A percentile compares a stretch with the other conserved stretches of the same genome.
Evolutionary conservation across 164 flowering plant genomes (phyloP).

Genomic region (Umbilicus rupestris): DNA sequence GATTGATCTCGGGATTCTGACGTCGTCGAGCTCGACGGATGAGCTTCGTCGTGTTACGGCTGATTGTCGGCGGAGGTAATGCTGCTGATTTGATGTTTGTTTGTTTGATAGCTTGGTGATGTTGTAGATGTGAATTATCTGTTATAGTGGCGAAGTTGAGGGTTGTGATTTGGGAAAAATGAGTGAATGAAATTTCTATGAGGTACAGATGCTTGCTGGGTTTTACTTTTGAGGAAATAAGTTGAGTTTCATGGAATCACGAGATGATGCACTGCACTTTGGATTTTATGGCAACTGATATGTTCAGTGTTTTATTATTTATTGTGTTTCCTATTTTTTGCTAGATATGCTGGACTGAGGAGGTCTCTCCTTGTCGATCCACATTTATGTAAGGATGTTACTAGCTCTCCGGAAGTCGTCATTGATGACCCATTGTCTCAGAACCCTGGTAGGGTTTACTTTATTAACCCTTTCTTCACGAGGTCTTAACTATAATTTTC

Average conservation of each 20-base stretch:
- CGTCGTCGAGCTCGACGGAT: conserved; percentile 45
- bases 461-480: not conserved
- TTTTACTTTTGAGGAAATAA: not conserved
- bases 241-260: too few species aligned
- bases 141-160: too few species aligned
- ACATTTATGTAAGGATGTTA: conserved; percentile 49
- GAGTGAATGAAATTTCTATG: too few species aligned
- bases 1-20: conserved; percentile 73
- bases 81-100: not conserved
- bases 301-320: not conserved
- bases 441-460: conserved; percentile 54
- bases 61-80: conserved; percentile 71
- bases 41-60: conserved; percentile 87
- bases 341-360: conserved; percentile 77
- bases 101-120: not conserved
- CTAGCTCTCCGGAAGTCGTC: conserved; percentile 46
- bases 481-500: too few species aligned
- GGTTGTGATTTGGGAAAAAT: too few species aligned
- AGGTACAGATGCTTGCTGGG: not conserved
- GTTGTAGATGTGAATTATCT: too few species aligned
- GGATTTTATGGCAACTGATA: not conserved
- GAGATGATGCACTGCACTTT: too few species aligned
- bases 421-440: conserved; percentile 90
- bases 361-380: conserved; percentile 76
- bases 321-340: not conserved